Evolutionary conservation across 176 grass and related monocot genomes (phyloP), one percentile per base, ranked within the genome.

Genomic region (Aegilops sharonensis): DNA sequence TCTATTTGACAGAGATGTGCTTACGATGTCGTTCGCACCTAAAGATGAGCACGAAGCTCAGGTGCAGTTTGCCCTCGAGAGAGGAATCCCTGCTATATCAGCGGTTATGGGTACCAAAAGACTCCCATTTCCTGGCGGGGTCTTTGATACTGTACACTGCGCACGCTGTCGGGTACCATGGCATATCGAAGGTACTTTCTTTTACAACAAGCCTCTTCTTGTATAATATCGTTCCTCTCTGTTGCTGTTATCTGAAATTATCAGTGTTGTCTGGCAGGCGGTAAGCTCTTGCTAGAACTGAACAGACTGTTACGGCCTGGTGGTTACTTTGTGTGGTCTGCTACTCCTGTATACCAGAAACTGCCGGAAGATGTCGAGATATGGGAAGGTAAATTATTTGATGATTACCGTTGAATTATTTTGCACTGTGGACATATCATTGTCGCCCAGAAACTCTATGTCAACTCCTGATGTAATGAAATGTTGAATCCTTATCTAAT

Each of bases 41-140:
- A 98, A 95, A 90, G 95, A 98, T 65, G 95, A 98, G 81, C 95
- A 93, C 68, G 95, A 98, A 63, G 91, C 95, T 47, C 93, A 98
- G 82, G 93, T 95, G 62, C 93, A 98, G 63, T 98, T 98, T 91
- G 95, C 92, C 43, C 90, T 97, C 32, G 95, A 97, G 84, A 94
- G 92, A 92, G 95, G 95, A 37, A 97, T 97, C 42, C 95, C 95
- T 75, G 95, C 95, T 72, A 90, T 98, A 86, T 98, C 93, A 84
- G 91, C 93, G 62, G 93, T 98, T 68, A 98, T 98, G 93, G 95
- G 95, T 42, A 98, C 95, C 2, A 90, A 93, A 82, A 98, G 93
- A 60, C 95, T 98, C 82, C 95, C 95, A 73, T 93, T 93, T 61
- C 91, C 95, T 18, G 76, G 93, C 36, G 83, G 78, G 65, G 91